Evolutionary conservation across 805 yeast genomes (phyloP).

Genomic region (Lachancea fermentati): DNA sequence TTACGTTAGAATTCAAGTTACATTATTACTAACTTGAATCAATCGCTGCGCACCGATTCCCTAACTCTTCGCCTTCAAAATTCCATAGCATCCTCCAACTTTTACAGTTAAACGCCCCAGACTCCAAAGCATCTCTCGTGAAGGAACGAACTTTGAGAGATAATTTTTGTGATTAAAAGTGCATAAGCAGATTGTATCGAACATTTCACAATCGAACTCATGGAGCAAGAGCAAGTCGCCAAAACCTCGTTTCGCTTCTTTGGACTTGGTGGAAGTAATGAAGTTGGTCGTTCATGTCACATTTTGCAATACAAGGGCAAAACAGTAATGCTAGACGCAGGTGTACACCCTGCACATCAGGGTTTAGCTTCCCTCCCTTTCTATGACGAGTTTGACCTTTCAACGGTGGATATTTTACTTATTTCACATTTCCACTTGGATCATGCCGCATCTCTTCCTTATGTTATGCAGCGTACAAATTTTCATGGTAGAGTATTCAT

Average conservation of each 20-base stretch:
- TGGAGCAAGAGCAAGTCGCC: slow-evolving; percentile 12
- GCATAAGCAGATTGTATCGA: too few species aligned
- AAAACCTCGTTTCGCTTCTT: slow-evolving; percentile 55
- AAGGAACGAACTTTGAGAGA: too few species aligned
- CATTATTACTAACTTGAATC: slow-evolving; percentile 8
- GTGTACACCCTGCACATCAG: slow-evolving; percentile 91
- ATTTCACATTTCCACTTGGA: slow-evolving; percentile 96
- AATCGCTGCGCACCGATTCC: slow-evolving; percentile 1
- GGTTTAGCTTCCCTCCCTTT: slow-evolving; percentile 92
- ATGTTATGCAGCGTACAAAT: slow-evolving; percentile 94
- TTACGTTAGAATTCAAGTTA: slow-evolving; percentile 2
- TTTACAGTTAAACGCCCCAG: too few species aligned
- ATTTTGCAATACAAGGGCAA: slow-evolving; percentile 88
- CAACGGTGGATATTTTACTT: slow-evolving; percentile 77
- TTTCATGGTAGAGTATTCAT: slow-evolving; percentile 94
- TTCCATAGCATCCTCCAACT: not conserved
- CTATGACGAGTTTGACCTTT: slow-evolving; percentile 89
- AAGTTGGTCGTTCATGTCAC: slow-evolving; percentile 96
- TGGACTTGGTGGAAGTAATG: slow-evolving; percentile 96
- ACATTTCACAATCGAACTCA: not conserved
- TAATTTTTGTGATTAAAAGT: too few species aligned
- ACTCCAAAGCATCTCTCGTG: too few species aligned
- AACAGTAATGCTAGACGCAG: slow-evolving; percentile 95
- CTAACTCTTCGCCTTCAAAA: slow-evolving; percentile 1
- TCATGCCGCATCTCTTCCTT: slow-evolving; percentile 96